Base-by-base conservation (phyloP, 2,329 filamentous ascomycete genomes). In the Ophiocordyceps camponoti-leonardi region DNA sequence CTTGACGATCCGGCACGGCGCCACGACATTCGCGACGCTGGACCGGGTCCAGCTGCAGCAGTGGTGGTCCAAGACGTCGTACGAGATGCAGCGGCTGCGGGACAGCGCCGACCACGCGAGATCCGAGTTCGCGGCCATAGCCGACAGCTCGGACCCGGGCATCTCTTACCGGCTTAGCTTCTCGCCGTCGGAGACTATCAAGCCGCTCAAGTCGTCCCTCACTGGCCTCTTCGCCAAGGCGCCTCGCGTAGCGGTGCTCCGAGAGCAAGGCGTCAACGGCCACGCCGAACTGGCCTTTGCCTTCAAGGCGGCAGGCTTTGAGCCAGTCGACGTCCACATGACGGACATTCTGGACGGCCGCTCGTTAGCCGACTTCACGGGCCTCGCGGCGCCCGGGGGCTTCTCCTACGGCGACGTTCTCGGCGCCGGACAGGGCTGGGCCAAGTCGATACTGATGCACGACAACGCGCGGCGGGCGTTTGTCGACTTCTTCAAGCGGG, bases 241-340 rank as follows among this genome's bases (percentile, higher is more conserved):
- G 63, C 83, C 84, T 1, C 78, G 80, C 30, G 88, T 98, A 22
- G 92, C 92, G 41, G 94, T 98, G 54, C 77, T 98, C 20, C 77
- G 92, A 58, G 92, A 96, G 63, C 87, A 95, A 62, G 92, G 92
- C 60, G 86, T 94, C 53, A 96, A 98, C 65, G 86, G 88, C 40
- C 79, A 95, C 56, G 81, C 86, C n/a, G 92, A 98, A 63, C 94
- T 98, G 86, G 92, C 92, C 1, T 96, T 94, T 58, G 87, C 88
- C 43, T 96, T 96, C 72, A 80, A 83, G 52, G 79, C 80, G 33
- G 90, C 92, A 41, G 90, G 90, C 35, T 96, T 96, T 67, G 81
- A 87, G 44, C 79, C 88, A 14, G 77, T 96, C 42, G 90, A 98
- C 58, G 82, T 96, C 1, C 90, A 95, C 71, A 96, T 98, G 92